phyloP scores from a whole-genome alignment of 768 basidiomycete species.

The Podaxis sp. region DNA sequence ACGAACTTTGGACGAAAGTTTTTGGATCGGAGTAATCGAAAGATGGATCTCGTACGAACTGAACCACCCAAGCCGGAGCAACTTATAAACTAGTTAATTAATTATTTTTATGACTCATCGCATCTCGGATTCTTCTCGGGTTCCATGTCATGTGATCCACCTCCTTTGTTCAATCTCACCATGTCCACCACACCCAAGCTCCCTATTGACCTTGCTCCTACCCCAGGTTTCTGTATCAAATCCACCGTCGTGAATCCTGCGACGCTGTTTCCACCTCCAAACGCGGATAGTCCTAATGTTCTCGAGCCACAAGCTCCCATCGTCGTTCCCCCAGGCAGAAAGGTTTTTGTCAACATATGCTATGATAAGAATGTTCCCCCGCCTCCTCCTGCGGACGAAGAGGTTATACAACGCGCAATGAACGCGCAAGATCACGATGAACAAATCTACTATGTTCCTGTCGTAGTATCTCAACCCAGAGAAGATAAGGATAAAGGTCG shows the following conservation, averaged over 20 bases:
- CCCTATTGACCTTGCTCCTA: conserved; percentile 45
- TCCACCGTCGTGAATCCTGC: conserved; percentile 41
- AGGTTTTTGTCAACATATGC: conserved; percentile 73
- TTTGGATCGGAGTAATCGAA: conserved; percentile 8
- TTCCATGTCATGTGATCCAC: conserved; percentile 1
- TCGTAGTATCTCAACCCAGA: conserved; percentile 62
- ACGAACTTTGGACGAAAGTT: background rate
- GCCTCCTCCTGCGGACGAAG: conserved; percentile 58
- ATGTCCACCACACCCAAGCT: conserved; percentile 7
- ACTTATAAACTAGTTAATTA: background rate
- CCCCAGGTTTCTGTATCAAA: conserved; percentile 71
- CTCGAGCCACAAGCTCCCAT: conserved; percentile 25
- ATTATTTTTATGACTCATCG: conserved; percentile 1
- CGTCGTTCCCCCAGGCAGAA: conserved; percentile 42
- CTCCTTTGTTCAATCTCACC: background rate
- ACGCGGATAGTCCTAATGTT: background rate
- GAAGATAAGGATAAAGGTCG: conserved; percentile 69
- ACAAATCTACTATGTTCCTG: conserved; percentile 61
- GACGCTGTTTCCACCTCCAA: conserved; percentile 23
- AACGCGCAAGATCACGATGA: conserved; percentile 38
- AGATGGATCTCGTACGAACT: conserved; percentile 10
- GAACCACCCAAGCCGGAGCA: conserved; percentile 11
- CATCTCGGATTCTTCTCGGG: conserved; percentile 4
- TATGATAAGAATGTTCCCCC: conserved; percentile 68
- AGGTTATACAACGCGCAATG: conserved; percentile 56